A percentile compares a stretch with the other conserved stretches of the same genome.
phyloP scores from a whole-genome alignment of 345 rosid species.

The Nasturtium officinale region DNA sequence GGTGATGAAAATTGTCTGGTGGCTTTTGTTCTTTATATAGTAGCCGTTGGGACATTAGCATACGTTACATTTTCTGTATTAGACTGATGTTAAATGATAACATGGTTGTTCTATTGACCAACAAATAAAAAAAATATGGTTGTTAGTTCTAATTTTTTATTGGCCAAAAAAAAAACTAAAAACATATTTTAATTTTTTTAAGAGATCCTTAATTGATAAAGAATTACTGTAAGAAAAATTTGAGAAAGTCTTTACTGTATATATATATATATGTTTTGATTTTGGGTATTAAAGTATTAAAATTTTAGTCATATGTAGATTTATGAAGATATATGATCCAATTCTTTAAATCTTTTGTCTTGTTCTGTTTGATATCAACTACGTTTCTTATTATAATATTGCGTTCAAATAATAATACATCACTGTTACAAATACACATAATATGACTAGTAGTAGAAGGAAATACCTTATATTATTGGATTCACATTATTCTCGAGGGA shows the following conservation, averaged over 20 bases:
- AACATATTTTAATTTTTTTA: too few species aligned
- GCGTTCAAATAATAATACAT: neutral
- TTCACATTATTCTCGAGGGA: neutral
- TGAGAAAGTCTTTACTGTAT: neutral
- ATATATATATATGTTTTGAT: neutral
- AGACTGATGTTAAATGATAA: neutral
- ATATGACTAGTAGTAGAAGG: constrained; percentile 7
- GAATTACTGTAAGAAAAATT: too few species aligned
- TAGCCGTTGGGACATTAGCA: constrained; percentile 6
- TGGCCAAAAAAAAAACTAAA: too few species aligned
- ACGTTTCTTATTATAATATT: neutral
- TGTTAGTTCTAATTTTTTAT: too few species aligned
- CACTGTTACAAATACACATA: neutral
- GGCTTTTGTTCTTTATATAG: constrained; percentile 25
- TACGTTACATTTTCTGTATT: neutral
- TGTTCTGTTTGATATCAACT: too few species aligned
- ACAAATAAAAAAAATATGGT: neutral
- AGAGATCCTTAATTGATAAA: too few species aligned
- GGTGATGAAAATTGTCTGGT: constrained; percentile 20
- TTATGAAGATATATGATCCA: neutral
- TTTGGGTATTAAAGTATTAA: neutral
- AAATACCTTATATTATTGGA: constrained; percentile 3
- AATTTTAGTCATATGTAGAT: neutral
- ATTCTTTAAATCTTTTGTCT: too few species aligned
- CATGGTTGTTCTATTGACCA: neutral